Evolutionary conservation across 108 stramenopile species (phyloP), one percentile per base, ranked within the genome.

Genomic region (Nitzschia sp.): DNA sequence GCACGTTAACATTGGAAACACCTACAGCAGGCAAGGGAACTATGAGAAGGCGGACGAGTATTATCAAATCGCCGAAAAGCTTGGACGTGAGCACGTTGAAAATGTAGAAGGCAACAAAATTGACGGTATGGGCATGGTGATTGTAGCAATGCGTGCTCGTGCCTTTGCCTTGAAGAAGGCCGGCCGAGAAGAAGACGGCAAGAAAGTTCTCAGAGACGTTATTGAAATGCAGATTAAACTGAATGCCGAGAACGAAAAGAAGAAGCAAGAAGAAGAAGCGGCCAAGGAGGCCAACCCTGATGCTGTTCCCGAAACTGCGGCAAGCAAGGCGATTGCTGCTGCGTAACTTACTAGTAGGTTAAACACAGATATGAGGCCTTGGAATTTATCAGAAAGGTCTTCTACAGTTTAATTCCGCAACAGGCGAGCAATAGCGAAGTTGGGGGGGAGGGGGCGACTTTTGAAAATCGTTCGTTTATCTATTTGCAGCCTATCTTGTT

Each of bases 1-100:
- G 45, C 80, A 78, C 59, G 78, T 95, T 33, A 95, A 95, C 73
- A 90, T 95, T 64, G 95, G 95, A 54, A 93, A 95, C 71, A 91
- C 95, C 0, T 89, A 64, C 73, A 89, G 85, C 23, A 76, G 90
- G 19, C 63, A 75, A 45, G 95, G 92, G 33, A 67, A 93, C 58
- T 91, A 76, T 68, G 89, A 71, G 9, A 80, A 77, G 56, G 95
- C 92, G 3, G 68, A 88, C 58, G 86, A 84, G 59, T 68, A 80
- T 32, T 95, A 91, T 70, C 72, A 71, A 25, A 71, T 82, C 36
- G 92, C 92, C 9, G 92, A 93, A 59, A 54, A 73, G 38, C 76
- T 93, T 28, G 95, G 95, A 21, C 74, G 65, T 1, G 95, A 95
- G 57, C 95, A 95, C 68, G 63, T 92, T 49, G 74, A 75, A n/a